Base-by-base conservation (phyloP, 768 basidiomycete genomes). In the Leucosporidium creatinivorum region DNA sequence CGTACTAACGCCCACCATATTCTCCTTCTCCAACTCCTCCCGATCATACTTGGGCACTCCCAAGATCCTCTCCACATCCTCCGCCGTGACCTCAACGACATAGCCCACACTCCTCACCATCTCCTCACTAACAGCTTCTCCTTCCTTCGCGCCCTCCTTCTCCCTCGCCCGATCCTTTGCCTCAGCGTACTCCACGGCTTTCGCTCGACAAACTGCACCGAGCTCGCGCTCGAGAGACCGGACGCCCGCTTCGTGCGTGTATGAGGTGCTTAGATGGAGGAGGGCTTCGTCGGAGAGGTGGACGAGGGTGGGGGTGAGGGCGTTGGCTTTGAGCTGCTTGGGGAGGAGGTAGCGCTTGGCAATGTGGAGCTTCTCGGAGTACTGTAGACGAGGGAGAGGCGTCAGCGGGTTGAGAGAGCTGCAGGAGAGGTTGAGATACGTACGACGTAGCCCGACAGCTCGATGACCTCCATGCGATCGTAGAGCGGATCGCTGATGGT, bases 211-310 rank as follows among this genome's bases (percentile, higher is more conserved):
- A n/a, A 97, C 86, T 28, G 86, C 83, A 4, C 90, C 91, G 51
- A 97, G 85, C 3, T 89, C 85, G 18, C 93, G 84, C 74, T 96
- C 93, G 21, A 94, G 83, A 55, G 85, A 86, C 47, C 93, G 85
- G n/a, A 97, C 93, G 44, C 93, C 93, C 0, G 92, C 91, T 78
- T 97, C 93, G 9, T 89, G 82, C 2, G 93, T 93, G 26, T 85
- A 82, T 1, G 86, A 26, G 30, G 69, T 88, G 25, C 87, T 86
- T 58, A 94, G 83, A 60, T 85, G 83, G 63, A 87, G 78, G 36
- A 94, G 26, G 13, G 56, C 77, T 0, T 87, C 86, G 15, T 85
- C 84, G 61, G 91, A 86, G 52, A 96, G 79, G 26, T 80, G 77
- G 31, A 94, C 79, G 31, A 87, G 85, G 1, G 82, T 79, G 0